phyloP scores from a whole-genome alignment of 2,329 filamentous ascomycete species.

The Onygenales sp. region DNA sequence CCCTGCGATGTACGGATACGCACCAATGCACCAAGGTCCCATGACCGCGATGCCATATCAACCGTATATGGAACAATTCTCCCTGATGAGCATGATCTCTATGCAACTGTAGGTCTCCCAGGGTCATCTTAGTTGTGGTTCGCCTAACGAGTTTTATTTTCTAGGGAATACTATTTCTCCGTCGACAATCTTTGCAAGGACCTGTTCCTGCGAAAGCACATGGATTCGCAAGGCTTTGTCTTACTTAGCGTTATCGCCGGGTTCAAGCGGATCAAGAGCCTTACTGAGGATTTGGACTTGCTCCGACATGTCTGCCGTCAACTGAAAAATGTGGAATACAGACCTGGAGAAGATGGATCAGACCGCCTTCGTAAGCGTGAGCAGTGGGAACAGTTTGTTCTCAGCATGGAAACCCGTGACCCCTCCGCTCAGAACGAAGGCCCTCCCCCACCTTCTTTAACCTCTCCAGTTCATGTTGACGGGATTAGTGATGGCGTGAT shows the following conservation, averaged over 20 bases:
- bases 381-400: conserved; percentile 71
- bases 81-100: conserved; percentile 48
- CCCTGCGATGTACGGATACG: conserved; percentile 49
- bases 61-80: conserved; percentile 49
- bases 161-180: conserved; percentile 90
- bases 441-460: conserved; percentile 38
- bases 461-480: conserved; percentile 11
- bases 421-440: conserved; percentile 65
- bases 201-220: conserved; percentile 73
- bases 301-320: conserved; percentile 66
- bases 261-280: conserved; percentile 75
- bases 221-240: conserved; percentile 94
- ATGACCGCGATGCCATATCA: conserved; percentile 51
- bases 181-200: conserved; percentile 94
- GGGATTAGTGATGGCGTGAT: conserved; percentile 30
- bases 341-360: conserved; percentile 62
- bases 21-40: conserved; percentile 40
- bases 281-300: conserved; percentile 63
- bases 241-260: conserved; percentile 65
- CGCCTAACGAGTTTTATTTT: not conserved
- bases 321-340: conserved; percentile 64
- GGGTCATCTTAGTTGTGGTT: not conserved
- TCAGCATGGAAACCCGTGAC: conserved; percentile 62
- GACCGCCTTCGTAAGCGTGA: conserved; percentile 68
- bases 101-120: conserved; percentile 47